Conservation (phyloP, 169 alveolate genomes). For the Theileria sp. region DNA sequence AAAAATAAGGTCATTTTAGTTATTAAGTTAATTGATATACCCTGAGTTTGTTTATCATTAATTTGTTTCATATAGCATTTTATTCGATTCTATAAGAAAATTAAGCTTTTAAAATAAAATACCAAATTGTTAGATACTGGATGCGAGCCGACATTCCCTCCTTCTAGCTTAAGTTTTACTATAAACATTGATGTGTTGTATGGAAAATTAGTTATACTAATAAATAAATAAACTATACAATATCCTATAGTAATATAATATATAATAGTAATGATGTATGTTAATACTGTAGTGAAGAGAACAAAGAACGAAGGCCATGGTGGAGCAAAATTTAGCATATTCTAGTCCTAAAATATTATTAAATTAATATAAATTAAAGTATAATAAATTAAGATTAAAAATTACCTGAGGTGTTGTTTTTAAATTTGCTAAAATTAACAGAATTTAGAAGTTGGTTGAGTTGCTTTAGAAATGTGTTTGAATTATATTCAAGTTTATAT, state of each 20-base stretch:
- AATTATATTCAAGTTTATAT: not conserved
- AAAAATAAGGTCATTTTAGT: conserved; percentile 5
- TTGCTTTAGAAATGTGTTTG: not conserved
- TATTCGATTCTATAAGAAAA: conserved; percentile 36
- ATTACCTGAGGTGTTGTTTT: not conserved
- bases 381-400: not conserved
- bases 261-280: not conserved
- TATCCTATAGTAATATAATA: not conserved
- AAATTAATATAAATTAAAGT: not conserved
- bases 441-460: not conserved
- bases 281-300: conserved; percentile 47
- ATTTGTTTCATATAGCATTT: conserved; percentile 52
- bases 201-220: not conserved
- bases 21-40: not conserved
- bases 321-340: conserved; percentile 48
- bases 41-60: conserved; percentile 14
- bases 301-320: conserved; percentile 48
- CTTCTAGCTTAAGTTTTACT: conserved; percentile 50
- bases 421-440: not conserved
- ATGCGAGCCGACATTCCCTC: conserved; percentile 30
- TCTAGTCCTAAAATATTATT: conserved; percentile 32
- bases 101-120: not conserved
- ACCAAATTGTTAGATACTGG: conserved; percentile 45
- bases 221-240: not conserved
- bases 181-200: not conserved